Evolutionary conservation across 768 basidiomycete genomes (phyloP), one percentile per base, ranked within the genome.

Genomic region (Mycena amicta): DNA sequence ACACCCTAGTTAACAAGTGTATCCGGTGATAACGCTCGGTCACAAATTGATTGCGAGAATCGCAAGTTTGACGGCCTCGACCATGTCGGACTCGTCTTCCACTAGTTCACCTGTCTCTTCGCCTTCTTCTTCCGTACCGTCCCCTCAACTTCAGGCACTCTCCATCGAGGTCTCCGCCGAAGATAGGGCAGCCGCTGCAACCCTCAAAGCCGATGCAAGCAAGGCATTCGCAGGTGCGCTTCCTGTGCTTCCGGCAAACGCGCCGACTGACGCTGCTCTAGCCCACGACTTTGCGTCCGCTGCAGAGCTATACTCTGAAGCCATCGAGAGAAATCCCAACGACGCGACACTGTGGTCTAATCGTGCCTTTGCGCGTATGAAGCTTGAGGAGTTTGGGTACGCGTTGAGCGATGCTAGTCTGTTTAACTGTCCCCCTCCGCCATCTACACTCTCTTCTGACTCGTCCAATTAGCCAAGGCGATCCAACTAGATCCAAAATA

Each of bases 341-440:
- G 96, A 98, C 66, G 77, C 94, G 52, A 95, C 93, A 15, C 73
- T 96, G 52, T 98, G 92, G 90, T 95, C 90, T 70, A 98, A 98
- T 74, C 84, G 96, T 33, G 94, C 97, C 2, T 92, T 93, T 73
- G 83, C 92, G 15, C 84, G 96, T 51, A 93, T 95, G 74, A 97
- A 92, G 75, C 74, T 98, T 55, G 91, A 99, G 72, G 82, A 99
- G 75, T 89, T 90, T 67, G 97, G 97, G 3, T 94, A 95, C 68
- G 97, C 95, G 16, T 82, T 96, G 26, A 76, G 78, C 27, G 96
- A 98, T 77, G 86, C 93, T 40, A 85, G 94, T 95, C 67, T 71
- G 89, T 83, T 49, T 53, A 33, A 45, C n/a, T n/a, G n/a, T n/a
- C n/a, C n/a, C n/a, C n/a, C n/a, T n/a, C n/a, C n/a, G n/a, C n/a